These are phyloP conservation scores for Manihot esculenta DNA, from an alignment of 441 rosid species.

Conservation along the genomic window DNA sequence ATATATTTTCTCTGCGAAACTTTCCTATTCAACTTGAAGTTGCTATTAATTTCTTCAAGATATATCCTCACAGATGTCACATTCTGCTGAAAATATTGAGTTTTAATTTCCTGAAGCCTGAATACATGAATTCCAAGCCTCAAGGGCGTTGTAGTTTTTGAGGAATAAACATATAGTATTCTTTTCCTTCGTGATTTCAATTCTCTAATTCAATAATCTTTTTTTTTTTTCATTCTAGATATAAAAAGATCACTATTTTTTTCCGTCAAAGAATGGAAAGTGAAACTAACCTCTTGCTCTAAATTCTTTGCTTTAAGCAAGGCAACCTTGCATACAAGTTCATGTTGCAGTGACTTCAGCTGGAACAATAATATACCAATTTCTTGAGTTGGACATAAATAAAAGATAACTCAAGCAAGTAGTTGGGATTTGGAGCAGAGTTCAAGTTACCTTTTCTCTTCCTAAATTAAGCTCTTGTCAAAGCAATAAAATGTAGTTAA, in stretches of 20 bases:
- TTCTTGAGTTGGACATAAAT: constrained; percentile 9
- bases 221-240: no score
- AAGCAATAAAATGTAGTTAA: constrained; percentile 13
- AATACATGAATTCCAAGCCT: not conserved
- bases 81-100: no score
- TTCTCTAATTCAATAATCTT: no score
- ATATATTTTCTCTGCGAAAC: no score
- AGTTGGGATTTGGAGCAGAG: not conserved
- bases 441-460: constrained; percentile 56
- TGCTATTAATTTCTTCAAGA: not conserved
- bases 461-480: constrained; percentile 64
- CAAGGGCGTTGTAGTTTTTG: not conserved
- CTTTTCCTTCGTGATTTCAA: no score
- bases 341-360: no score
- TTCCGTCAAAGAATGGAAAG: constrained; percentile 8
- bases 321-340: no score
- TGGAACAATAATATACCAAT: not conserved
- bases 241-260: no score
- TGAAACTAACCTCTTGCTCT: constrained; percentile 37
- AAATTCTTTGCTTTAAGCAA: constrained; percentile 39
- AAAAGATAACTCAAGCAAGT: not conserved
- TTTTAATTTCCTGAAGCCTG: not conserved
- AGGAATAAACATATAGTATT: no score
- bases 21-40: no score
- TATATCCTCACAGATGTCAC: no score